phyloP scores from a whole-genome alignment of 2,329 filamentous ascomycete species.

The Pseudopithomyces chartarum region DNA sequence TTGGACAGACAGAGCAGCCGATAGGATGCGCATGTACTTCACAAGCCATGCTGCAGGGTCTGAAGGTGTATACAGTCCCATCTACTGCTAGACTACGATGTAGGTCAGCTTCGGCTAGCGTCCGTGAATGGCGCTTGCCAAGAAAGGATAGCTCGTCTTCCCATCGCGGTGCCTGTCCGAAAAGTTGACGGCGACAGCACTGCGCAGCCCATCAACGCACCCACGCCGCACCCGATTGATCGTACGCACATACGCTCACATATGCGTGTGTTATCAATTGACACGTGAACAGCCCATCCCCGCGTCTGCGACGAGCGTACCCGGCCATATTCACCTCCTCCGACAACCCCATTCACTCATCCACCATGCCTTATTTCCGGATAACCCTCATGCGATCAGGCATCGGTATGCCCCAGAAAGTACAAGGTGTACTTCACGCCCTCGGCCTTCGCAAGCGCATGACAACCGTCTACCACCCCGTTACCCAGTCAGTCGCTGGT shows the following conservation, averaged over 20 bases:
- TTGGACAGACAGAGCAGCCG: background rate
- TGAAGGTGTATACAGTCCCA: too few relatives aligned
- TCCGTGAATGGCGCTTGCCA: conserved; percentile 9
- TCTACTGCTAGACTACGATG: too few relatives aligned
- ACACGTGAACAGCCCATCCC: conserved; percentile 5
- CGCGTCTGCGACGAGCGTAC: background rate
- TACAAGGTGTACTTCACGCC: conserved; percentile 78
- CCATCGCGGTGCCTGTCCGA: conserved; percentile 9
- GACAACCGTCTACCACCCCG: conserved; percentile 88
- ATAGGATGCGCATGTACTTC: too few relatives aligned
- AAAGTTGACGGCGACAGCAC: conserved; percentile 22
- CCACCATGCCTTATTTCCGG: conserved; percentile 78
- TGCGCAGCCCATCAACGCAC: background rate
- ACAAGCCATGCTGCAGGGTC: too few relatives aligned
- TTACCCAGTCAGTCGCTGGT: conserved; percentile 78
- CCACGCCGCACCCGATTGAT: background rate
- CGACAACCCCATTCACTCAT: background rate
- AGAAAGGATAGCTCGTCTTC: conserved; percentile 15
- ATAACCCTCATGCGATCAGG: conserved; percentile 88
- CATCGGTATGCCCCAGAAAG: conserved; percentile 81
- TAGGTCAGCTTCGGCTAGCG: too few relatives aligned
- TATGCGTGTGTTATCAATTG: background rate
- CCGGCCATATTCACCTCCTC: background rate
- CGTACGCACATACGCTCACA: background rate
- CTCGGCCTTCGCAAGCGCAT: conserved; percentile 84